Conservation (phyloP, 139 green algal species). For the Coccomyxa sp. region DNA sequence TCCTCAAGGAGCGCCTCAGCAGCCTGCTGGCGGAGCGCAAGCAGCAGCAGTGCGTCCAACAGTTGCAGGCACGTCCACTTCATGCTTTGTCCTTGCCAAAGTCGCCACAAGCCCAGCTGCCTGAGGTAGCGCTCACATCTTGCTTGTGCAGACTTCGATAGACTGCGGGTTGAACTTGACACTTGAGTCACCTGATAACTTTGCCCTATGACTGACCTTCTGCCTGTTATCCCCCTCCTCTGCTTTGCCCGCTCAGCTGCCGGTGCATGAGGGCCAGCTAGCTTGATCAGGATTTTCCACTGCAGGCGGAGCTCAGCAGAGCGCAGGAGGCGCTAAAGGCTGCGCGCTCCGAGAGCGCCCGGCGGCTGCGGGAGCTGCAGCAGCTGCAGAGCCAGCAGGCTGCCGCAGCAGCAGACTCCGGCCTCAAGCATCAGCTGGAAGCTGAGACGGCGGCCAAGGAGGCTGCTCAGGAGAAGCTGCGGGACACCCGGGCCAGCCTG, state of each 20-base stretch:
- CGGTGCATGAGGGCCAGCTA: background rate
- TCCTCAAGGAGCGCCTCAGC: background rate
- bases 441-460: constrained; percentile 19
- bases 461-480: constrained; percentile 28
- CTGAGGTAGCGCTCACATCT: background rate
- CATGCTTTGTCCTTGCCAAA: too few species aligned
- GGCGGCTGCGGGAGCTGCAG: constrained; percentile 42
- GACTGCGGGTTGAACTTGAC: background rate
- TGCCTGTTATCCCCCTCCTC: background rate
- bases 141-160: background rate
- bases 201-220: background rate
- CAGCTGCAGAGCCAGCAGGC: constrained; percentile 22
- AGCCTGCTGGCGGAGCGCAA: background rate
- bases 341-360: constrained; percentile 32
- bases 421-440: too few species aligned
- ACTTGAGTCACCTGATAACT: background rate
- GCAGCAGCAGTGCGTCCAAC: too few species aligned
- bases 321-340: constrained; percentile 32
- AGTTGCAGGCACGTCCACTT: too few species aligned
- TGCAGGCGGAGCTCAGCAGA: constrained; percentile 29
- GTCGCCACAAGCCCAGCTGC: too few species aligned
- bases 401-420: background rate
- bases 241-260: background rate
- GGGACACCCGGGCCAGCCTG: constrained; percentile 22
- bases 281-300: background rate